These are phyloP conservation scores for Pelargonium nanum DNA, from an alignment of 345 rosid genomes.

Conservation along the genomic window DNA sequence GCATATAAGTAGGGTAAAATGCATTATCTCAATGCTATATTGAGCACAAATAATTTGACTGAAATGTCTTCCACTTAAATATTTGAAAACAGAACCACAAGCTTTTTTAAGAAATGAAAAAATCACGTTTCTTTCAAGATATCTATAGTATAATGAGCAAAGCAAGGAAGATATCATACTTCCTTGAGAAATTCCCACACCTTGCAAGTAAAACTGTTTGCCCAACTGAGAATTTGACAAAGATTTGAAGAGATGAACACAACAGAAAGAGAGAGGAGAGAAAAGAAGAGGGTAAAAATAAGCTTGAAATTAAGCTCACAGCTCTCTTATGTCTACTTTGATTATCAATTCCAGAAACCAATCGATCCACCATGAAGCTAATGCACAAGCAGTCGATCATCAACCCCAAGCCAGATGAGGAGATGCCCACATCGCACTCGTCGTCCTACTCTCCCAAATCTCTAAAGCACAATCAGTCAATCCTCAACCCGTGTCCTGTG, in stretches of 20 bases:
- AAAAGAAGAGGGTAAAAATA: no score
- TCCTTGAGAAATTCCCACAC: conserved; percentile 78
- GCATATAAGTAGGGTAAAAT: conserved; percentile 27
- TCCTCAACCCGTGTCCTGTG: conserved; percentile 26
- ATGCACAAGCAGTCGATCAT: conserved; percentile 10
- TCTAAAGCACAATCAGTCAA: conserved; percentile 44
- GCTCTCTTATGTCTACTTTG: background rate
- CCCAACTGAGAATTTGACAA: no score
- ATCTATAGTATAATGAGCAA: conserved; percentile 72
- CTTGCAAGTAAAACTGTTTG: conserved; percentile 47
- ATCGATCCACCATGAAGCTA: conserved; percentile 7
- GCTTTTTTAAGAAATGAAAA: conserved; percentile 50
- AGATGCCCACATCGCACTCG: conserved; percentile 1
- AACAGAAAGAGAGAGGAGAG: no score
- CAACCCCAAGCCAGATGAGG: conserved; percentile 6
- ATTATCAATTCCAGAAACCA: background rate
- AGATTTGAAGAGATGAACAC: no score
- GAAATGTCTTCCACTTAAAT: conserved; percentile 12
- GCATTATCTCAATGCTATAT: conserved; percentile 11
- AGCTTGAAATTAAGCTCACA: no score
- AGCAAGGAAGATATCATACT: conserved; percentile 58
- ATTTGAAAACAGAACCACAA: conserved; percentile 14
- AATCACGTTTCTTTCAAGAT: conserved; percentile 56
- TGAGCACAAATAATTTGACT: conserved; percentile 7
- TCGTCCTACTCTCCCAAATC: conserved; percentile 5